Conservation (phyloP, 2,329 filamentous ascomycete genomes). For the Scedosporium apiospermum region DNA sequence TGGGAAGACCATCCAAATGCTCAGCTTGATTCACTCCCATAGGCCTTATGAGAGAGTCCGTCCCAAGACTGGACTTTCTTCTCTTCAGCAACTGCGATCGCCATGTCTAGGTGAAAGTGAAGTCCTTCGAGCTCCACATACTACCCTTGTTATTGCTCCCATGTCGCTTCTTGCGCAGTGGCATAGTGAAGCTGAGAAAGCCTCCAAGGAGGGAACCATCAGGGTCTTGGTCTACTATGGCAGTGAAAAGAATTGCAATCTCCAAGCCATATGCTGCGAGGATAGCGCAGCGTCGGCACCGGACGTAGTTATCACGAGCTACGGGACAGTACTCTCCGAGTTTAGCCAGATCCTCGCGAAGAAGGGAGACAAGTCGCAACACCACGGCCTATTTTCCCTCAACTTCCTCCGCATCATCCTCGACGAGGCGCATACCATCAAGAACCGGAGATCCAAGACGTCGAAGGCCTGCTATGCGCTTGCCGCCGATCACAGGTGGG, state of each 20-base stretch:
- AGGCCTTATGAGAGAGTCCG: constrained; percentile 21
- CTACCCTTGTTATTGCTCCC: constrained; percentile 89
- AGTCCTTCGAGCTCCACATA: constrained; percentile 67
- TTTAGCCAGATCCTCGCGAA: constrained; percentile 54
- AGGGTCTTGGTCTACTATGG: constrained; percentile 90
- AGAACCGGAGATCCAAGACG: constrained; percentile 82
- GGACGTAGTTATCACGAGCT: constrained; percentile 89
- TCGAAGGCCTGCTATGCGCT: constrained; percentile 92
- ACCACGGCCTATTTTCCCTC: constrained; percentile 76
- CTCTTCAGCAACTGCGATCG: constrained; percentile 53
- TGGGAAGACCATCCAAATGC: constrained; percentile 97
- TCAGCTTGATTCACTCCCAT: constrained; percentile 84
- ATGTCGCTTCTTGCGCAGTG: constrained; percentile 96
- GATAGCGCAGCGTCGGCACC: constrained; percentile 68
- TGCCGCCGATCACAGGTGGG: constrained; percentile 79
- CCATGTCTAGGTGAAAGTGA: constrained; percentile 27
- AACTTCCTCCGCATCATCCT: constrained; percentile 93
- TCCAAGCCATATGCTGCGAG: constrained; percentile 69
- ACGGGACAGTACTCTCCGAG: constrained; percentile 84
- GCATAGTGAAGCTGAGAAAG: constrained; percentile 90
- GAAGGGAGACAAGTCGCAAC: constrained; percentile 54
- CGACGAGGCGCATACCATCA: constrained; percentile 92
- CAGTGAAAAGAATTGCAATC: constrained; percentile 67
- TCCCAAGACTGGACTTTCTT: constrained; percentile 17
- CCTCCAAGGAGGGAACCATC: constrained; percentile 73